These are phyloP conservation scores for Myxozyma udenii DNA, from an alignment of 805 yeast genomes.

Conservation along the genomic window DNA sequence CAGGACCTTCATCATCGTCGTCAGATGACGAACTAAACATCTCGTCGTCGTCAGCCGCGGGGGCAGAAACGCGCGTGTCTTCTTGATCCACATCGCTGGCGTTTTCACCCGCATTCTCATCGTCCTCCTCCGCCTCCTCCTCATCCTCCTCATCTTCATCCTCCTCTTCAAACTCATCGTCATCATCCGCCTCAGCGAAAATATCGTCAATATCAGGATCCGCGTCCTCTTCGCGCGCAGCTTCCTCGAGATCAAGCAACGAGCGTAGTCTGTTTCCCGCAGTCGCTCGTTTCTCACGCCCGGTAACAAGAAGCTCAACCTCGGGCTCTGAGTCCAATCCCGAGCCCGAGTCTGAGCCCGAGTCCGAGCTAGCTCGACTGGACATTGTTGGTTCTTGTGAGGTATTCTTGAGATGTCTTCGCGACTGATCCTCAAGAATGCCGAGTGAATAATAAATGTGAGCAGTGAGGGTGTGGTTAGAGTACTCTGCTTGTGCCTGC, in stretches of 20 bases:
- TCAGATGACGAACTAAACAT: slow-evolving; percentile 48
- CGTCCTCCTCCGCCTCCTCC: slow-evolving; percentile 31
- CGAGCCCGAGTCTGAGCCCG: slow-evolving; percentile 5
- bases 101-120: slow-evolving; percentile 24
- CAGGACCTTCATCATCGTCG: slow-evolving; percentile 49
- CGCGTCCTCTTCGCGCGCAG: slow-evolving; percentile 69
- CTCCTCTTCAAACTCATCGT: slow-evolving; percentile 41
- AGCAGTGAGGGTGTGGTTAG: no score
- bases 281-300: slow-evolving; percentile 75
- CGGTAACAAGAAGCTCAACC: slow-evolving; percentile 59
- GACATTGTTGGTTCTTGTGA: no score
- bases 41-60: slow-evolving; percentile 41
- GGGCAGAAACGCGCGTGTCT: not conserved
- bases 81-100: slow-evolving; percentile 4
- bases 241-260: slow-evolving; percentile 67
- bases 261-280: slow-evolving; percentile 84
- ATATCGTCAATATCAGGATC: slow-evolving; percentile 52
- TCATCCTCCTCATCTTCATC: slow-evolving; percentile 32
- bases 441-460: no score
- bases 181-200: slow-evolving; percentile 44
- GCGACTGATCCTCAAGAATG: no score
- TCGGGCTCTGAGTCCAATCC: slow-evolving; percentile 7
- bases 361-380: no score
- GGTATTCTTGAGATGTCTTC: no score
- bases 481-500: no score